These are phyloP conservation scores for Colletotrichum noveboracense DNA, from an alignment of 2,329 filamentous ascomycete species.

Conservation along the genomic window DNA sequence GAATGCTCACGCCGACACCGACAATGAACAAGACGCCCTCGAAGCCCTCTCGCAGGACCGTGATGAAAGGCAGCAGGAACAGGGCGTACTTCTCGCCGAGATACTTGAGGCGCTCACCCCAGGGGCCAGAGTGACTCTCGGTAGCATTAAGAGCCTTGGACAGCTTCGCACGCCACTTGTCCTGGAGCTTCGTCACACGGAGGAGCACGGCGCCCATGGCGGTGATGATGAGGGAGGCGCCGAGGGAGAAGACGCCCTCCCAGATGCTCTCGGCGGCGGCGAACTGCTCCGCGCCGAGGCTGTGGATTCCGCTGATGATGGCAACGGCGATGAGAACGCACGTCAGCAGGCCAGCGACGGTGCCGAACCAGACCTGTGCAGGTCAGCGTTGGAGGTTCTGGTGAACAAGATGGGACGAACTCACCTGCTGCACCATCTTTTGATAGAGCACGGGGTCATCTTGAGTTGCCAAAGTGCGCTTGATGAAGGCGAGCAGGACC, in stretches of 20 bases:
- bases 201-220: slow-evolving; percentile 70
- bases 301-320: slow-evolving; percentile 45
- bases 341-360: slow-evolving; percentile 16
- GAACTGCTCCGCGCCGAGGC: slow-evolving; percentile 61
- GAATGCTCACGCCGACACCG: slow-evolving; percentile 72
- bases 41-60: slow-evolving; percentile 76
- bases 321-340: slow-evolving; percentile 23
- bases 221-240: slow-evolving; percentile 68
- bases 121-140: background rate
- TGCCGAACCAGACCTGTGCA: slow-evolving; percentile 63
- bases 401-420: background rate
- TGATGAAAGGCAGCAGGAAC: slow-evolving; percentile 80
- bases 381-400: background rate
- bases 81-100: slow-evolving; percentile 72
- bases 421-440: slow-evolving; percentile 57
- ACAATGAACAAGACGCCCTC: slow-evolving; percentile 83
- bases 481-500: slow-evolving; percentile 69
- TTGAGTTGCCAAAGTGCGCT: slow-evolving; percentile 64
- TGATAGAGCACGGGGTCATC: slow-evolving; percentile 59
- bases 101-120: slow-evolving; percentile 16
- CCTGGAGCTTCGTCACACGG: slow-evolving; percentile 68
- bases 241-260: slow-evolving; percentile 67
- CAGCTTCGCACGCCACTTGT: slow-evolving; percentile 72
- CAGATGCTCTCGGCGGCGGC: slow-evolving; percentile 66
- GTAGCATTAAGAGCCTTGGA: slow-evolving; percentile 51